phyloP scores from a whole-genome alignment of 768 basidiomycete genomes.

The Lactifluus subvellereus region DNA sequence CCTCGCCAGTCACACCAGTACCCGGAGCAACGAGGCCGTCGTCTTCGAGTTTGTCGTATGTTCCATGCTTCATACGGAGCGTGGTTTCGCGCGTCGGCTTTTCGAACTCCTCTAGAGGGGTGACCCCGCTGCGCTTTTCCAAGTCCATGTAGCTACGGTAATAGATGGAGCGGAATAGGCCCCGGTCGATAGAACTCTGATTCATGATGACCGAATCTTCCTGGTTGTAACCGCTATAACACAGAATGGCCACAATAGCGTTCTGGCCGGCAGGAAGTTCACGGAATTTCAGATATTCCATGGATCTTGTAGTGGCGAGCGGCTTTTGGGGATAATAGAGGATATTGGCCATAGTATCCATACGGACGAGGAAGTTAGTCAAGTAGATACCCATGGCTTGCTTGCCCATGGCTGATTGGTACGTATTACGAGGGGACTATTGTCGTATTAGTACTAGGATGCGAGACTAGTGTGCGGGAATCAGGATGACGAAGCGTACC shows the following conservation, averaged over 20 bases:
- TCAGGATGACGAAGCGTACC: conserved; percentile 41
- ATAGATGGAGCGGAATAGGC: conserved; percentile 97
- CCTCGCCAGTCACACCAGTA: conserved; percentile 90
- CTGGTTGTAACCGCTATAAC: conserved; percentile 99
- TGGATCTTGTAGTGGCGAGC: conserved; percentile 95
- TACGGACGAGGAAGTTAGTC: conserved; percentile 96
- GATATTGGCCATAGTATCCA: conserved; percentile 99
- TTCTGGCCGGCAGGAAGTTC: conserved; percentile 99
- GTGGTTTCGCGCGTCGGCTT: conserved; percentile 92
- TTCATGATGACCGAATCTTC: conserved; percentile 99
- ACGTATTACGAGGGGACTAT: conserved; percentile 99
- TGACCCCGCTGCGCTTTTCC: conserved; percentile 92
- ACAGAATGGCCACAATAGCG: conserved; percentile 95
- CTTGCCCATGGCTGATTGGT: conserved; percentile 99
- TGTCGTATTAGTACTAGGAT: conserved; percentile 11
- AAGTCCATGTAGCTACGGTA: conserved; percentile 98
- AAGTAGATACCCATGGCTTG: conserved; percentile 99
- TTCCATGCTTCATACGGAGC: conserved; percentile 94
- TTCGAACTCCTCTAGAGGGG: conserved; percentile 93
- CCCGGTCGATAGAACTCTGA: conserved; percentile 96
- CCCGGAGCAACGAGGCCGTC: conserved; percentile 96
- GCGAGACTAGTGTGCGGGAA: neutral
- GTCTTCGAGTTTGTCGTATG: conserved; percentile 96
- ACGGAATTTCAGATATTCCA: conserved; percentile 99
- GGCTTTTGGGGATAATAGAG: conserved; percentile 99